Conservation (phyloP, 257 asterid species). For the Solanum stenotomum region DNA sequence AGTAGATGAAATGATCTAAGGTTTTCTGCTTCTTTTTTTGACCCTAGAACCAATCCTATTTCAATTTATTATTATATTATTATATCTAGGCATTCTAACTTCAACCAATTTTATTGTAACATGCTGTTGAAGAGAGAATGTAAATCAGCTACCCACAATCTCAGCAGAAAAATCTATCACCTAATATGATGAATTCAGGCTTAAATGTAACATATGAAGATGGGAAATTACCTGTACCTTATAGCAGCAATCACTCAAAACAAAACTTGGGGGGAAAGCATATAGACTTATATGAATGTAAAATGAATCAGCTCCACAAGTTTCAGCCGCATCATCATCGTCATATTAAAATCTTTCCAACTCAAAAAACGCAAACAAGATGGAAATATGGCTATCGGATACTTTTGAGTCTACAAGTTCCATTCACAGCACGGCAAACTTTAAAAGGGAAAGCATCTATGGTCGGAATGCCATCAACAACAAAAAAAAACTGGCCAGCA, state of each 20-base stretch:
- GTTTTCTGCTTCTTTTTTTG: too few relatives aligned
- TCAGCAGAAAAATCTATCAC: not conserved
- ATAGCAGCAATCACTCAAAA: not conserved
- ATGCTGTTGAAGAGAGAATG: not conserved
- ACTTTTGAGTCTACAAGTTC: conserved; percentile 3
- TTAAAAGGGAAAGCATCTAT: conserved; percentile 2
- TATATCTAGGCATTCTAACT: too few relatives aligned
- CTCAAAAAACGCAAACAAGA: conserved; percentile 5
- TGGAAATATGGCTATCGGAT: not conserved
- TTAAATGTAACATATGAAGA: not conserved
- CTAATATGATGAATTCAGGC: not conserved
- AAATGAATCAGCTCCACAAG: not conserved
- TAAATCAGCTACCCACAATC: not conserved
- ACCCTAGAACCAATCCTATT: not conserved
- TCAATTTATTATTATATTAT: too few relatives aligned
- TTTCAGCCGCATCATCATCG: conserved; percentile 16
- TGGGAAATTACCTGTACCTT: not conserved
- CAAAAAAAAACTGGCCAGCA: conserved; percentile 27
- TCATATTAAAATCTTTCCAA: conserved; percentile 15
- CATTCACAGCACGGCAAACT: not conserved
- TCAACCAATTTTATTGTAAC: not conserved
- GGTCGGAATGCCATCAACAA: conserved; percentile 18
- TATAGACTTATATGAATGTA: not conserved
- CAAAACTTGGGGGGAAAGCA: not conserved
- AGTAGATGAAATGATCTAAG: not conserved